Evolutionary conservation across 2,329 filamentous ascomycete species (phyloP).

Genomic region (Verticillium klebahnii): DNA sequence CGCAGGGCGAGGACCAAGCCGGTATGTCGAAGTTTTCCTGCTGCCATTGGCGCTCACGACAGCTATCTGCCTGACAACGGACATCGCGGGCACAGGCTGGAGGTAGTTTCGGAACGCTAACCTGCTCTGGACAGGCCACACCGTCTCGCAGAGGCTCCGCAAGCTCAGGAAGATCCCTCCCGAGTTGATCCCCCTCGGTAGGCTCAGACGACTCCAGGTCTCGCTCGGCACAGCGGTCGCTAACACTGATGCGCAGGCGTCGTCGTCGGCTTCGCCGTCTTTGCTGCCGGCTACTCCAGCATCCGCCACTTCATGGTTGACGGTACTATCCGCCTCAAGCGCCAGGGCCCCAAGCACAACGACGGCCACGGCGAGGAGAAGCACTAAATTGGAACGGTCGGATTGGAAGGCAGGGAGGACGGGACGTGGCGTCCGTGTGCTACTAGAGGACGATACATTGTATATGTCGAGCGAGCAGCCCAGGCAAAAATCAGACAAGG

Average conservation of each 20-base stretch:
- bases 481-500: conserved; percentile 1
- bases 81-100: conserved; percentile 2
- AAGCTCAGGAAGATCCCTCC: conserved; percentile 85
- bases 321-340: conserved; percentile 84
- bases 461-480: conserved; percentile 13
- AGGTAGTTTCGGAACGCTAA: neutral
- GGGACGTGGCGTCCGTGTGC: conserved; percentile 2
- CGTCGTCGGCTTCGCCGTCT: conserved; percentile 80
- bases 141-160: conserved; percentile 90
- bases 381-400: conserved; percentile 22
- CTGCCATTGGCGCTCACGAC: conserved; percentile 9
- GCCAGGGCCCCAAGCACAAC: conserved; percentile 51
- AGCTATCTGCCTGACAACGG: neutral
- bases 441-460: conserved; percentile 5
- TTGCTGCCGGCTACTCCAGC: conserved; percentile 78
- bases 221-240: conserved; percentile 1
- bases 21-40: conserved; percentile 45
- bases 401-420: neutral
- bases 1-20: conserved; percentile 62
- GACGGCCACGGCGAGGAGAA: conserved; percentile 26
- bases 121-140: conserved; percentile 66
- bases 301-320: conserved; percentile 79
- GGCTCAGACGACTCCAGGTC: conserved; percentile 27
- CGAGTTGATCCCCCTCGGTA: conserved; percentile 93
- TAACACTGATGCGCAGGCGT: conserved; percentile 51